These are phyloP conservation scores for Mycena pura DNA, from an alignment of 768 basidiomycete species.

Conservation along the genomic window DNA sequence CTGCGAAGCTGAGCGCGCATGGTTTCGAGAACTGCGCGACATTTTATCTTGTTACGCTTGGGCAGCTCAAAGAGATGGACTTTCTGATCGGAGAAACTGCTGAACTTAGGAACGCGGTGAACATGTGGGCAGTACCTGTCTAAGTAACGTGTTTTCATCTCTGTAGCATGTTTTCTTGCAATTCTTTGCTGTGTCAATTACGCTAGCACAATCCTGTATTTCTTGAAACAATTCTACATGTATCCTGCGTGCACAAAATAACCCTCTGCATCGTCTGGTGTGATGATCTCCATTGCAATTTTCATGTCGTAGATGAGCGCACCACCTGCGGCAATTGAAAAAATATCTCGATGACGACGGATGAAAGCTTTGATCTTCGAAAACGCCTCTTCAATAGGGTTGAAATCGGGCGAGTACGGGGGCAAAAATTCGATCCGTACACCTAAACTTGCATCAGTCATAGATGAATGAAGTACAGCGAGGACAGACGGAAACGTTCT, in stretches of 20 bases:
- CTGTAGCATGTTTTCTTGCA: not conserved
- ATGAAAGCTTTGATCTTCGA: conserved; percentile 36
- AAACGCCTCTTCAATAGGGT: conserved; percentile 43
- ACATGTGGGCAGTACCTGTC: not conserved
- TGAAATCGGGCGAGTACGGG: conserved; percentile 41
- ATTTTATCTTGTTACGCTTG: not conserved
- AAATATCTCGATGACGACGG: conserved; percentile 9
- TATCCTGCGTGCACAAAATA: conserved; percentile 30
- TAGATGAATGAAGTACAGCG: not conserved
- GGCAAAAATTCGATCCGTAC: conserved; percentile 34
- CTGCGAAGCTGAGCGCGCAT: not conserved
- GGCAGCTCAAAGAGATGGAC: not conserved
- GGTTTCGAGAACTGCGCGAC: not conserved
- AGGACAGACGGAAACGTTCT: conserved; percentile 23
- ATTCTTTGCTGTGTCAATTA: not conserved
- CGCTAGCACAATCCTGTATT: not conserved
- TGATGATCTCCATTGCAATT: conserved; percentile 18
- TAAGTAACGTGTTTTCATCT: not conserved
- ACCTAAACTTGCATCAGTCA: conserved; percentile 5
- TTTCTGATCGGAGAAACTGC: conserved; percentile 11
- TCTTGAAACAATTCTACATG: conserved; percentile 9
- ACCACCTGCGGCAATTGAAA: not conserved
- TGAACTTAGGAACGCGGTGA: conserved; percentile 1
- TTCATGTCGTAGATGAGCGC: conserved; percentile 9
- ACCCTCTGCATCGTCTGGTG: conserved; percentile 21